These are phyloP conservation scores for Suillus plorans DNA, from an alignment of 768 basidiomycete species.

Conservation along the genomic window DNA sequence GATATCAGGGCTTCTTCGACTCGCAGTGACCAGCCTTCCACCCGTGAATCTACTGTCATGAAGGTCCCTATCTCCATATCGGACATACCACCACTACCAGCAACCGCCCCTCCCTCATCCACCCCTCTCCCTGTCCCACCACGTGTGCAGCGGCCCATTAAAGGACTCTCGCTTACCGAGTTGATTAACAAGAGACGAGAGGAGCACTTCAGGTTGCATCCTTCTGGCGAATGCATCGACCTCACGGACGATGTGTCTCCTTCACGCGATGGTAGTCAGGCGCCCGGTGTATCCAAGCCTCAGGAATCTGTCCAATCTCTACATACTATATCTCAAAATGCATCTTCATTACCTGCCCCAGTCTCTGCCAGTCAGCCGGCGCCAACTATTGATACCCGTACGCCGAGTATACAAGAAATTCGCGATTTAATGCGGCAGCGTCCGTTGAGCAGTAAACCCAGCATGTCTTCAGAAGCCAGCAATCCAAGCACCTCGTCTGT, in stretches of 20 bases:
- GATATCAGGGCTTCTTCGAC: neutral
- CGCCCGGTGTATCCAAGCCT: neutral
- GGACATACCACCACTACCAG: neutral
- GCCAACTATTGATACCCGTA: neutral
- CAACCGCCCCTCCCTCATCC: conserved; percentile 4
- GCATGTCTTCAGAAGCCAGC: neutral
- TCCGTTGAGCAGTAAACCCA: neutral
- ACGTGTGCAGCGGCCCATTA: conserved; percentile 15
- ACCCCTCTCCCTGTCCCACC: conserved; percentile 22
- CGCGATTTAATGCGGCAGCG: conserved; percentile 3
- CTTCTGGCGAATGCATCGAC: conserved; percentile 2
- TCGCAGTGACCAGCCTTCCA: neutral
- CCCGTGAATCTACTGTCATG: conserved; percentile 1
- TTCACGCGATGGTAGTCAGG: neutral
- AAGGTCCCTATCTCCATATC: neutral
- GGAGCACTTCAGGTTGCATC: neutral
- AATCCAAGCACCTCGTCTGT: neutral
- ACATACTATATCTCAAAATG: neutral
- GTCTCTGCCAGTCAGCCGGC: neutral
- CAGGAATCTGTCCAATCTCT: neutral
- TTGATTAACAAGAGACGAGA: conserved; percentile 22
- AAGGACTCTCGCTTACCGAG: conserved; percentile 21
- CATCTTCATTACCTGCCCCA: neutral
- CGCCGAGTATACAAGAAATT: conserved; percentile 3
- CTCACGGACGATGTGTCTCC: neutral